Evolutionary conservation across 2,329 filamentous ascomycete genomes (phyloP).

Genomic region (Ophiognomonia clavigignenti-juglandacearum): DNA sequence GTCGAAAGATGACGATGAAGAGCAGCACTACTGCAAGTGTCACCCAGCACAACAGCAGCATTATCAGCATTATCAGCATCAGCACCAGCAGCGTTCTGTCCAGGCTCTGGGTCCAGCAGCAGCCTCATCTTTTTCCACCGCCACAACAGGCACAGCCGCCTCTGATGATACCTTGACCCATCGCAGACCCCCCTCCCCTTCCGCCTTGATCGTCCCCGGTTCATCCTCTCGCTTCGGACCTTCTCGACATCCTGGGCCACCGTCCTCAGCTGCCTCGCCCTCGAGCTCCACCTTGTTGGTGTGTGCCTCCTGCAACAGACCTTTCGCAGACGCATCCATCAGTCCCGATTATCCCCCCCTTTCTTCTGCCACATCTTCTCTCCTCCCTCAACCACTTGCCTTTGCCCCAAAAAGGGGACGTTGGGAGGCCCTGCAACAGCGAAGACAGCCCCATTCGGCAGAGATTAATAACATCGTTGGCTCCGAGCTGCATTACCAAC

Average conservation of each 20-base stretch:
- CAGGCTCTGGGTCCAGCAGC: background rate
- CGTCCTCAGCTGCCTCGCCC: background rate
- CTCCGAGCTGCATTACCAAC: background rate
- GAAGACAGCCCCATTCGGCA: constrained; percentile 3
- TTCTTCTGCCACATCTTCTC: constrained; percentile 3
- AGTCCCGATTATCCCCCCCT: too few species aligned
- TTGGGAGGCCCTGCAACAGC: background rate
- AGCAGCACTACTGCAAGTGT: background rate
- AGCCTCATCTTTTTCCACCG: background rate
- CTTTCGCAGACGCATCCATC: background rate
- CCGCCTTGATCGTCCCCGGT: background rate
- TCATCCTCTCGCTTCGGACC: background rate
- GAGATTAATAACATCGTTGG: background rate
- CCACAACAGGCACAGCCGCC: background rate
- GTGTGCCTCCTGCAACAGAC: constrained; percentile 2
- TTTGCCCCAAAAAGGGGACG: background rate
- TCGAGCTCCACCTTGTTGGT: constrained; percentile 7
- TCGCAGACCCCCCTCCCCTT: background rate
- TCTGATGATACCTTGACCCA: too few species aligned
- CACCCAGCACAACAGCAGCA: background rate
- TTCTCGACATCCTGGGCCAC: background rate
- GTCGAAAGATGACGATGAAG: background rate
- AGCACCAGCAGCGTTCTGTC: background rate
- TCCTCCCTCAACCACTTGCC: constrained; percentile 1
- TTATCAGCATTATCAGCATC: background rate